Base-by-base conservation (phyloP, 176 grass and related monocot genomes). In the Juncus inflexus region DNA sequence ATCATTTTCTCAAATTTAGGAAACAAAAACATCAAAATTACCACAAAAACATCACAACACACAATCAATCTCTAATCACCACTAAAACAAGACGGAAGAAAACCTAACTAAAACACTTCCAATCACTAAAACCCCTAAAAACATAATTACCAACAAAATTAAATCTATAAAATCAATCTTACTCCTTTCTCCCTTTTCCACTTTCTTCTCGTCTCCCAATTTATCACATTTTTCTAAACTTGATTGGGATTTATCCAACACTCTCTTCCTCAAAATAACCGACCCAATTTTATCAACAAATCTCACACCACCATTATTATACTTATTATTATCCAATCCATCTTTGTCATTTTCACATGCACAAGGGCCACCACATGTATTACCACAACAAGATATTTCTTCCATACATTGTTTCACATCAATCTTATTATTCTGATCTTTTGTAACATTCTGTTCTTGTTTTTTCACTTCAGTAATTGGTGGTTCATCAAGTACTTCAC, bases 401-500 rank as follows among this genome's bases (percentile, higher is more conserved):
- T 76, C 67, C 58, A 42, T 58, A 60, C 64, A 9, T 52, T 62
- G 47, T 65, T 78, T 37, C 0, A 51, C 9, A 4, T 64, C n/a
- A 64, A 9, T 40, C 54, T 45, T 45, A 55, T 3, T 5, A 56
- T 52, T 71, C 15, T 60, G 61, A 57, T 12, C 11, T 60, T 66
- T 83, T 62, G 74, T 37, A 35, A 28, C 12, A 40, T 2, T 61
- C 58, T 58, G 55, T 43, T 43, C 60, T 42, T 3, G 35, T 61
- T 40, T 38, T 38, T 73, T 89, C 61, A 36, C 79, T 74, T 11
- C 72, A 73, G 37, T 14, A 9, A 59, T 62, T 14, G 52, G 66
- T 69, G 36, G 72, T 57, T 83, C 80, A 67, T 84, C 78, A 42
- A 84, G 63, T 55, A 86, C 37, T 77, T 91, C 85, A 19, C 88